Evolutionary conservation across 2,329 filamentous ascomycete genomes (phyloP), one percentile per base, ranked within the genome.

Genomic region (Fusarium caatingaense): DNA sequence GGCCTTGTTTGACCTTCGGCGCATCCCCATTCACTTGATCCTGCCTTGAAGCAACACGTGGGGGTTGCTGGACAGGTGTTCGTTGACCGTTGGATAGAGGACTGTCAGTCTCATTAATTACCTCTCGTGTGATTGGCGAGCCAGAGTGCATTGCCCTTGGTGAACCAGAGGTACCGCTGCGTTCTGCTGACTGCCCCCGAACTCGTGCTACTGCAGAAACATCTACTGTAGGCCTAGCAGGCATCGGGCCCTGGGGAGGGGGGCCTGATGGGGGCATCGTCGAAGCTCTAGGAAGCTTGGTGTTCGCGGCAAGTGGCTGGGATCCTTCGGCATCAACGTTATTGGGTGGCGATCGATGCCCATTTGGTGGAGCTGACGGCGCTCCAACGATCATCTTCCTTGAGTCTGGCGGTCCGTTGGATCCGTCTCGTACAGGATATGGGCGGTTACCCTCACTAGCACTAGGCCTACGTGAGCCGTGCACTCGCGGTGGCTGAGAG

Each of bases 41-140:
- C 48, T 79, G 72, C 67, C 78, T 81, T 46, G 81, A 78, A 37
- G 74, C 77, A 60, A 78, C 72, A 71, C 81, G 78, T 34, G 75
- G 48, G 47, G 75, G 69, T 61, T 83, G 83, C 64, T 89, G 87
- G 7, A 86, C 88, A 12, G 91, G 89, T 7, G 90, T 91, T 34
- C 88, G 86, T 54, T 87, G 85, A n/a, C 90, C 91, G 66, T 90
- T 89, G 13, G 84, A 80, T 4, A 80, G 78, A 8, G 87, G 83
- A 32, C 81, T 84, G 27, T 90, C 90, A 34, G 82, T 81, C 48
- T 83, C 81, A 56, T 76, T 80, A 48, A 78, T 70, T 53, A 77
- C 67, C 18, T 80, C 78, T 25, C 76, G 76, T 34, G 78, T 69
- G 4, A 83, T 73, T 3, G 85, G 84, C 4, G 84, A 85, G 48